Evolutionary conservation across 2,329 filamentous ascomycete species (phyloP), one percentile per base, ranked within the genome.

Genomic region (Lojkania enalia): DNA sequence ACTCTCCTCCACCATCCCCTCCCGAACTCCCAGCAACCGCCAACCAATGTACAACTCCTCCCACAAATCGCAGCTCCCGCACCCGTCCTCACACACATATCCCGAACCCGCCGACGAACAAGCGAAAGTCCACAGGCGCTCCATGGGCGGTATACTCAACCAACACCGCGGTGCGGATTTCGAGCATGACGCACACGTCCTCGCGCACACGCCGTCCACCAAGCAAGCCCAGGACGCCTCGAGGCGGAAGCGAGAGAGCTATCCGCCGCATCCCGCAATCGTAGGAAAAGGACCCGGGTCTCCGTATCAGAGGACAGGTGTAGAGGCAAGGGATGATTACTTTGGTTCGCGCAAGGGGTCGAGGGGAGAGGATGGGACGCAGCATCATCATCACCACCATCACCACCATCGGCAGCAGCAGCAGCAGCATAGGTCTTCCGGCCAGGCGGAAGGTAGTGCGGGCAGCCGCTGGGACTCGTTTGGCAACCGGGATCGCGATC

Each of bases 201-300:
- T 55, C 6, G 44, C 62, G n/a, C 61, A 63, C 35, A 58, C 58
- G 4, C 48, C 51, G 2, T n/a, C 11, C 30, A 33, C 30, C 7
- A 7, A 27, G 7, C 23, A 27, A 27, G 7, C 7, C 23, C 23
- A 27, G n/a, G 7, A 7, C 23, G 7, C 23, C 23, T 27, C 23
- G 23, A n/a, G 7, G 7, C 7, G 7, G 7, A 69, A 66, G 43
- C 55, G 66, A 11, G 59, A 66, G 20, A 58, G 54, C 9, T 68
- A 67, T 35, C 66, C 64, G 11, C 64, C 66, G 9, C 66, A 69
- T 37, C 66, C 66, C 3, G 66, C 66, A 7, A 66, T 69, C 27
- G 66, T 69, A 20, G 66, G 66, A 4, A 61, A 57, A 3, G 66
- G 64, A 2, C 66, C 64, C 2, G 62, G 61, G 14, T 60, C 55